Evolutionary conservation across 176 grass and related monocot species (phyloP), one percentile per base, ranked within the genome.

Genomic region (Eleusine indica): DNA sequence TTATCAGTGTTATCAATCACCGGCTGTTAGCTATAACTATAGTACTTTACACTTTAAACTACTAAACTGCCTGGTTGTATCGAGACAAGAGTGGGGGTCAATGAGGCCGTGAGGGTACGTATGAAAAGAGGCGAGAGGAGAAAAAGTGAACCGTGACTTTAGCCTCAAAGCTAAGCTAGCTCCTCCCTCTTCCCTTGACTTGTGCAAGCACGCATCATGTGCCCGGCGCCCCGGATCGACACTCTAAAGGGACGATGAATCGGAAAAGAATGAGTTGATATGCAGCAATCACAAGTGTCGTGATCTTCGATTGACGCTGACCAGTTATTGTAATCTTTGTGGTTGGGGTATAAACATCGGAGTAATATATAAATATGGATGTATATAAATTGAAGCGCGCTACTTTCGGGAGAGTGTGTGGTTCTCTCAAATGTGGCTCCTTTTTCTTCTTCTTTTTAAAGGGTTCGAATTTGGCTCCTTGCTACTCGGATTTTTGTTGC

Each of bases 151-250:
- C 12, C 51, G 72, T 21, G 86, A 78, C 73, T 88, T 83, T 63
- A 65, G 80, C 86, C 86, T 83, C 66, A 25, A 47, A 83, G 75
- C 51, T 49, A 87, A 83, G 86, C 86, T 70, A 87, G 53, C 53
- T 56, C 4, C 17, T 17, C 19, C 17, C 53, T 21, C 64, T 39
- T 6, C 9, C 14, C 53, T 83, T 77, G 54, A 78, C 74, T 46
- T 71, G 29, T 39, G 12, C 61, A 48, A 13, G 71, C 40, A 25
- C 25, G 4, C 15, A 37, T 60, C n/a, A 32, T 41, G 54, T 41
- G 75, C 22, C 6, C 7, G 3, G 12, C 7, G 32, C 77, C 63
- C 51, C 17, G 72, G 52, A 22, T 22, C 18, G 51, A 5, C 4
- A 43, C 42, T 58, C 51, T 18, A 62, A 41, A 12, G 22, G 48